Evolutionary conservation across 2,329 filamentous ascomycete genomes (phyloP).

Genomic region (Neopestalotiopsis clavispora): DNA sequence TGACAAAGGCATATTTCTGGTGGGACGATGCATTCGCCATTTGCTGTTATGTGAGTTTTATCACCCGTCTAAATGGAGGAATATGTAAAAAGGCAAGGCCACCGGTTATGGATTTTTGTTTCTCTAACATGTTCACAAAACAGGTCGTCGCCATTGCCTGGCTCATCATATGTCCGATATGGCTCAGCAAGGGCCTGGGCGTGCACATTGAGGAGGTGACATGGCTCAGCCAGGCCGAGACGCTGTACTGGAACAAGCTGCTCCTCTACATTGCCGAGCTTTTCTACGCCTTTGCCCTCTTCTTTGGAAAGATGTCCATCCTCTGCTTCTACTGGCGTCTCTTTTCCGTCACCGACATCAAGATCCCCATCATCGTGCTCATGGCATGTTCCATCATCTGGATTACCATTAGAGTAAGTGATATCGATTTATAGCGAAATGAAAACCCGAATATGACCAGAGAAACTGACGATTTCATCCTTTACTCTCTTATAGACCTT

Average conservation of each 20-base stretch:
- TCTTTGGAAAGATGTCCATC: constrained; percentile 34
- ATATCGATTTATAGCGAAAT: background rate
- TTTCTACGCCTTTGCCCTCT: constrained; percentile 33
- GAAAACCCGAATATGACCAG: background rate
- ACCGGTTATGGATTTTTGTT: background rate
- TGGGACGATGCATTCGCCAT: constrained; percentile 19
- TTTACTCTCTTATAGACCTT: constrained; percentile 19
- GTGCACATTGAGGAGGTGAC: constrained; percentile 21
- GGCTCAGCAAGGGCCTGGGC: constrained; percentile 15
- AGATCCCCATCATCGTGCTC: constrained; percentile 33
- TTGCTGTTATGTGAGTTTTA: constrained; percentile 14
- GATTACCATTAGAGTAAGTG: constrained; percentile 30
- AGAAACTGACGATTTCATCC: background rate
- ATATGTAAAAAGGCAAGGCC: no score
- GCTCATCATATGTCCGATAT: constrained; percentile 13
- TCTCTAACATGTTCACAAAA: background rate
- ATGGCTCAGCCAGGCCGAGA: constrained; percentile 7
- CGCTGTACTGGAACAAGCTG: constrained; percentile 18
- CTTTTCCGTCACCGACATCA: constrained; percentile 34
- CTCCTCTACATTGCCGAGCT: constrained; percentile 33
- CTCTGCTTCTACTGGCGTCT: constrained; percentile 36
- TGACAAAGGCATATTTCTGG: constrained; percentile 16
- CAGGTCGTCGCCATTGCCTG: constrained; percentile 12
- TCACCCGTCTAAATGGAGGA: background rate
- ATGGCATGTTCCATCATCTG: constrained; percentile 29